These are phyloP conservation scores for Cynara cardunculus DNA, from an alignment of 129 eudicot species.

Conservation along the genomic window DNA sequence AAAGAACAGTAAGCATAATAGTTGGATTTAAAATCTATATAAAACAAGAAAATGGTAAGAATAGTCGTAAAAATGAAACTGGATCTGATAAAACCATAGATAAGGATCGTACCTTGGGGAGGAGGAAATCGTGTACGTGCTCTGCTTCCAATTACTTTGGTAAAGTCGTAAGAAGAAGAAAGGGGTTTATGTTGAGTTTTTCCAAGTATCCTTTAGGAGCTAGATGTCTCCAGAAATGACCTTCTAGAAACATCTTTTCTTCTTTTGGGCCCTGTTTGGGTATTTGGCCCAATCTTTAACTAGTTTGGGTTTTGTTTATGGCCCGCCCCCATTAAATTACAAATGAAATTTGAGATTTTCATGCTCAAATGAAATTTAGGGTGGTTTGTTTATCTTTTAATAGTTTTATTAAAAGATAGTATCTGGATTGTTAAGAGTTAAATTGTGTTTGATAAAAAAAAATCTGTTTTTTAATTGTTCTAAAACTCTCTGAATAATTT, in stretches of 20 bases:
- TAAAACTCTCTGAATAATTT: too few species aligned
- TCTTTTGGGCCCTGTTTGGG: not conserved
- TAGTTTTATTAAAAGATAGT: too few species aligned
- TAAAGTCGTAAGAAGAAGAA: not conserved
- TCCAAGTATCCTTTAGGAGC: not conserved
- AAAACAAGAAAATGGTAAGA: not conserved
- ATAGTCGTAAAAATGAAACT: not conserved
- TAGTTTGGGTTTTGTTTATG: not conserved
- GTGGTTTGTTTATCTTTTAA: too few species aligned
- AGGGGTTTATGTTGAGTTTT: constrained; percentile 9
- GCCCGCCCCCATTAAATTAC: not conserved
- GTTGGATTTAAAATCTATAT: not conserved
- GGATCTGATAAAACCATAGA: constrained; percentile 6
- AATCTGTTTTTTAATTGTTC: too few species aligned
- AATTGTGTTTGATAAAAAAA: too few species aligned
- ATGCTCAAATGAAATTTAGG: too few species aligned
- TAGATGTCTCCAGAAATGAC: constrained; percentile 13
- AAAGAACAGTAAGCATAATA: not conserved
- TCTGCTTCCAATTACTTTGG: constrained; percentile 5
- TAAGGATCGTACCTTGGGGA: constrained; percentile 22
- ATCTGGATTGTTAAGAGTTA: too few species aligned
- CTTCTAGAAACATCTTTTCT: constrained; percentile 27
- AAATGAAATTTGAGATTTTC: too few species aligned
- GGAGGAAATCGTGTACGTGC: constrained; percentile 9
- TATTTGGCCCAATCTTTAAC: not conserved